phyloP scores from a whole-genome alignment of 257 asterid species.

The Lycium ferocissimum region DNA sequence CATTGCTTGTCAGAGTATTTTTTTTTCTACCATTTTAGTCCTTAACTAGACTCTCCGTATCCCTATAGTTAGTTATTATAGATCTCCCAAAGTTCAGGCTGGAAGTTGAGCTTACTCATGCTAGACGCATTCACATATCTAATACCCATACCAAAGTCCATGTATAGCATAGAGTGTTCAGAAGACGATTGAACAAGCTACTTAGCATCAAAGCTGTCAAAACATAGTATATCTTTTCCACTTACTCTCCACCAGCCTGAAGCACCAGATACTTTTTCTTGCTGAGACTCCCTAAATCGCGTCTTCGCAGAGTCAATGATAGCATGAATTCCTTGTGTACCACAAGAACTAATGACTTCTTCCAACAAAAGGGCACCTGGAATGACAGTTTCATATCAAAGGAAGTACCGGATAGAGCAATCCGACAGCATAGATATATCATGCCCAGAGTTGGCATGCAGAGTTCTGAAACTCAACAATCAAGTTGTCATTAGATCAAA shows the following conservation, averaged over 20 bases:
- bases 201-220: conserved; percentile 18
- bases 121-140: not conserved
- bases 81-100: conserved; percentile 2
- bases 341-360: conserved; percentile 73
- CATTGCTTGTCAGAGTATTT: not conserved
- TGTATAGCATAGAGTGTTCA: conserved; percentile 15
- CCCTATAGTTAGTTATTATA: not conserved
- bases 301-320: conserved; percentile 76
- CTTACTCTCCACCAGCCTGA: conserved; percentile 98
- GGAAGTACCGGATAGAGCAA: conserved; percentile 2
- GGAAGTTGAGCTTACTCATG: conserved; percentile 4
- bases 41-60: not conserved
- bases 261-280: conserved; percentile 71
- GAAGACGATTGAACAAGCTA: not conserved
- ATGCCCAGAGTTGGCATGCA: conserved; percentile 9
- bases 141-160: conserved; percentile 20
- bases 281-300: conserved; percentile 84
- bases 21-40: not conserved
- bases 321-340: conserved; percentile 78
- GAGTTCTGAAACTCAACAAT: conserved; percentile 18
- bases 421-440: not conserved
- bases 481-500: conserved; percentile 19
- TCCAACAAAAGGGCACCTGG: conserved; percentile 86
- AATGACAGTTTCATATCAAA: conserved; percentile 33
- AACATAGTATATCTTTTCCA: conserved; percentile 29